Evolutionary conservation across 2,329 filamentous ascomycete species (phyloP).

Genomic region (Verticillium nubilum): DNA sequence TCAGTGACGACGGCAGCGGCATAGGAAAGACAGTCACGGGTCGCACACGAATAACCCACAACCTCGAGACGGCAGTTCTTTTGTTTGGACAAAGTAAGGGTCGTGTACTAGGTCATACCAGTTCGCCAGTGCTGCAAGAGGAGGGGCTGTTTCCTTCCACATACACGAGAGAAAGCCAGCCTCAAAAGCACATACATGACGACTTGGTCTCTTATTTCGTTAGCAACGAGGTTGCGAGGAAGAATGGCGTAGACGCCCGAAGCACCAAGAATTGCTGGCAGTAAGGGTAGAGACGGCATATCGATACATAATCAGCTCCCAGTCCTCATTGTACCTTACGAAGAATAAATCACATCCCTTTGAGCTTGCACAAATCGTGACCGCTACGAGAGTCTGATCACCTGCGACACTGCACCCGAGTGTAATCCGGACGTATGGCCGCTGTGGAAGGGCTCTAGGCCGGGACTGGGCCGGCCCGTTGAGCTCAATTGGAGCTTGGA

Average conservation of each 20-base stretch:
- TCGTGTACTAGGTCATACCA: neutral
- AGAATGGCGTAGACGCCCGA: neutral
- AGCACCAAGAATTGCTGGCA: neutral
- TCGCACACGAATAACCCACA: neutral
- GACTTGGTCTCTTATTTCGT: neutral
- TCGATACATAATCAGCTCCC: neutral
- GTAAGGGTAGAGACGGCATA: neutral
- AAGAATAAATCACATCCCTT: neutral
- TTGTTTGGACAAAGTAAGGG: neutral
- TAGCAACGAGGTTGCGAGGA: neutral
- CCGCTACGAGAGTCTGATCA: no score
- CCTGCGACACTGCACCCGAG: no score
- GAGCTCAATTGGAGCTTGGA: neutral
- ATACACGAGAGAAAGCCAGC: neutral
- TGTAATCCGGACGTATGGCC: no score
- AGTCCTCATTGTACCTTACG: neutral
- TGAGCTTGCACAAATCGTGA: no score
- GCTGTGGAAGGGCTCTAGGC: neutral
- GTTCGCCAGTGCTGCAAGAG: neutral
- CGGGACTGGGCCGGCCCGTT: neutral
- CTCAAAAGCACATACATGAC: neutral
- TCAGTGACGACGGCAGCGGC: conserved; percentile 24
- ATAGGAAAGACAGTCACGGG: neutral
- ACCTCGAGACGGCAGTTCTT: neutral
- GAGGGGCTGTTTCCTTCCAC: neutral